phyloP scores from a whole-genome alignment of 805 yeast genomes.

The Scheffersomyces ergatensis region DNA sequence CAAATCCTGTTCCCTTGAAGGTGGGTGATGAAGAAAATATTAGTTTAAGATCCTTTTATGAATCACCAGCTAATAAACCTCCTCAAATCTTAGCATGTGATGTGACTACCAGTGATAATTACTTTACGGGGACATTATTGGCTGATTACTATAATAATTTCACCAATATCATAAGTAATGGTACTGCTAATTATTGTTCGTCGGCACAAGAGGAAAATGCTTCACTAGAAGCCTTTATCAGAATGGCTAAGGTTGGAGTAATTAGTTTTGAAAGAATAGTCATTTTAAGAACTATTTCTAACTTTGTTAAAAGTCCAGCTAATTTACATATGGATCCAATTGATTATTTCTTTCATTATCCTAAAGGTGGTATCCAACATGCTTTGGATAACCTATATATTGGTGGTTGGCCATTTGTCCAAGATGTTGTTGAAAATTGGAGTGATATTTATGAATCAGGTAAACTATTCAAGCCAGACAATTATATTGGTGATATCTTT shows the following conservation, averaged over 20 bases:
- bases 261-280: constrained; percentile 58
- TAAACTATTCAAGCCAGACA: constrained; percentile 35
- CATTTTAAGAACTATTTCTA: constrained; percentile 60
- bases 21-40: constrained; percentile 46
- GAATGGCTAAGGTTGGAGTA: constrained; percentile 53
- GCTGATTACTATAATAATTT: constrained; percentile 49
- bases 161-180: constrained; percentile 52
- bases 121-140: constrained; percentile 54
- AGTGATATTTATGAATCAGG: constrained; percentile 25
- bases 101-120: constrained; percentile 57
- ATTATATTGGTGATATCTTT: constrained; percentile 61
- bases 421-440: constrained; percentile 54
- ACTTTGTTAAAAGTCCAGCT: constrained; percentile 55
- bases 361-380: constrained; percentile 50
- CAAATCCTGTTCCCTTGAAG: constrained; percentile 28
- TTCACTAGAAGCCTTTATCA: constrained; percentile 54
- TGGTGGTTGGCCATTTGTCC: constrained; percentile 54
- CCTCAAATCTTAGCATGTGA: constrained; percentile 56
- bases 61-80: constrained; percentile 47
- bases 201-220: constrained; percentile 72
- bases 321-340: constrained; percentile 36
- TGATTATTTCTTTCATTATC: constrained; percentile 46
- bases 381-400: constrained; percentile 50
- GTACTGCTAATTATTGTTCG: constrained; percentile 56
- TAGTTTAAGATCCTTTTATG: constrained; percentile 47